These are phyloP conservation scores for Dentipellis fragilis DNA, from an alignment of 768 basidiomycete species.

Conservation along the genomic window DNA sequence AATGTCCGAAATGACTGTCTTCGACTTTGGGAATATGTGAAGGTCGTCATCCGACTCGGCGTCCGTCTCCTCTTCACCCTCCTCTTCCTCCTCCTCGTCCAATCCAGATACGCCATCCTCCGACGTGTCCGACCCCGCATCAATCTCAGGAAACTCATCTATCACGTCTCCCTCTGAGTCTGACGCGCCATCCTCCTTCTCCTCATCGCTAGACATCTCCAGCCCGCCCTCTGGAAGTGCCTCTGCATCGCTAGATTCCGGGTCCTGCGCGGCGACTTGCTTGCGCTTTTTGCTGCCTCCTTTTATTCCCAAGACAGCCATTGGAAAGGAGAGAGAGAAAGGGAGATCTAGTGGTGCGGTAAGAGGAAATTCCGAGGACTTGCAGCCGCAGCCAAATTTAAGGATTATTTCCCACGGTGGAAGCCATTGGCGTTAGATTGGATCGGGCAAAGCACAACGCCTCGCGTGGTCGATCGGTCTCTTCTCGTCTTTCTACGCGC, in stretches of 20 bases:
- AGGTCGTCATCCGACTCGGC: conserved; percentile 35
- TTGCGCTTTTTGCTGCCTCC: conserved; percentile 49
- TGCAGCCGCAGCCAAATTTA: neutral
- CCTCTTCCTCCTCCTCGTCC: conserved; percentile 26
- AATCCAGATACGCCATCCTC: conserved; percentile 32
- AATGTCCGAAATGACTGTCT: conserved; percentile 64
- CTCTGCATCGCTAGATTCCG: conserved; percentile 16
- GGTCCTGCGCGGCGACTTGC: conserved; percentile 32
- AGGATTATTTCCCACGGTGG: conserved; percentile 8
- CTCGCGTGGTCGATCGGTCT: neutral
- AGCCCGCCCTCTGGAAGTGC: conserved; percentile 35
- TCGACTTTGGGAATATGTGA: conserved; percentile 51
- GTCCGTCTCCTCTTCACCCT: conserved; percentile 16
- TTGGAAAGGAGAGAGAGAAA: neutral
- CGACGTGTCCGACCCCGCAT: conserved; percentile 29
- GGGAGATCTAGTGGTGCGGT: neutral
- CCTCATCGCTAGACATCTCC: conserved; percentile 73
- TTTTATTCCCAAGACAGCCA: conserved; percentile 22
- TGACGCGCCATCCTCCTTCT: conserved; percentile 29
- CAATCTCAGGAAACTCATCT: conserved; percentile 59
- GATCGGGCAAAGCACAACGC: conserved; percentile 16
- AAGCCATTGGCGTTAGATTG: conserved; percentile 13
- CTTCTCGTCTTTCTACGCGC: neutral
- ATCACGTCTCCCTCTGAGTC: conserved; percentile 48
- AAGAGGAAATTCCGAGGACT: neutral